Conservation (phyloP, 352 stramenopile species). For the Phytophthora pinifolia region DNA sequence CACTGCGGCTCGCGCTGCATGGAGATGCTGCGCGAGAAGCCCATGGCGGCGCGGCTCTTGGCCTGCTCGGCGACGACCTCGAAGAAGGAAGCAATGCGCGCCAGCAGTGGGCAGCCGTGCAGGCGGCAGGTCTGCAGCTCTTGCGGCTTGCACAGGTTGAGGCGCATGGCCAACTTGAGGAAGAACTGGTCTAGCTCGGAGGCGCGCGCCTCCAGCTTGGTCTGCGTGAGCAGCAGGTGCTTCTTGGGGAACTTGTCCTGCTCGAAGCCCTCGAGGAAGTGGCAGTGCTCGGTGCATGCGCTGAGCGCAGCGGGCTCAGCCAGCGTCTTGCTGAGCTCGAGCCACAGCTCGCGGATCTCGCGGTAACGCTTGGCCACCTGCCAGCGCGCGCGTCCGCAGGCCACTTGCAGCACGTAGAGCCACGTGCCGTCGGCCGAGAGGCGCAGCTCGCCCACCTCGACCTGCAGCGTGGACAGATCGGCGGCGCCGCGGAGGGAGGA, state of each 20-base stretch:
- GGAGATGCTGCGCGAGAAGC: constrained; percentile 30
- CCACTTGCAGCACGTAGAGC: constrained; percentile 68
- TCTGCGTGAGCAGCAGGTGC: constrained; percentile 65
- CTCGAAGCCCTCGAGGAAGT: constrained; percentile 69
- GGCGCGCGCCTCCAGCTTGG: constrained; percentile 53
- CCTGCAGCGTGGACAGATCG: constrained; percentile 56
- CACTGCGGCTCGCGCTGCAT: constrained; percentile 24
- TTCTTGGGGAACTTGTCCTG: constrained; percentile 80
- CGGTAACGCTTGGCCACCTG: constrained; percentile 62
- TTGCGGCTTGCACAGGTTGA: constrained; percentile 59
- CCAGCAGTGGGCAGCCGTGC: constrained; percentile 44
- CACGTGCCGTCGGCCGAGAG: constrained; percentile 59
- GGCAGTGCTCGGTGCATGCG: constrained; percentile 54
- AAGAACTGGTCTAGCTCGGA: constrained; percentile 63
- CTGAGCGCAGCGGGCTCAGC: constrained; percentile 20
- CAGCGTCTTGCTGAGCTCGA: constrained; percentile 40
- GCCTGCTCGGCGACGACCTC: constrained; percentile 31
- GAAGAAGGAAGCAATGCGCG: constrained; percentile 53
- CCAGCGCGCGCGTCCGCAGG: constrained; percentile 48
- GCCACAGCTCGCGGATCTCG: constrained; percentile 74
- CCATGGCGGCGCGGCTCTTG: constrained; percentile 7
- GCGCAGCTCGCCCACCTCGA: constrained; percentile 57
- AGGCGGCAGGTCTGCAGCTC: constrained; percentile 47
- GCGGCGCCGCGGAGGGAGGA: constrained; percentile 9
- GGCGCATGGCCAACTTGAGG: constrained; percentile 59